phyloP scores from a whole-genome alignment of 768 basidiomycete species.

The Lentinula guzmanii region DNA sequence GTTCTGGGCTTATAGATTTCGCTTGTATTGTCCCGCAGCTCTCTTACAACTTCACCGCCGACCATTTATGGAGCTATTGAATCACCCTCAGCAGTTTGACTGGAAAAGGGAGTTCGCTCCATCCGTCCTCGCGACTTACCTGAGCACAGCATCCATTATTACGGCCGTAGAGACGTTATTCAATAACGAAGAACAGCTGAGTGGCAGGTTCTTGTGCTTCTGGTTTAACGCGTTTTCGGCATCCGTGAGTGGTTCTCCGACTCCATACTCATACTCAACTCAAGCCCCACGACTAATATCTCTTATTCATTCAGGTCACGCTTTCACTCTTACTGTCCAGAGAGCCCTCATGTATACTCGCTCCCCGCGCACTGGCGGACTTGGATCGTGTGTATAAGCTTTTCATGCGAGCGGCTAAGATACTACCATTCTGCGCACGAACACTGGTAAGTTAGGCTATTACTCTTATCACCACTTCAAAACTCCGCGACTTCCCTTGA shows the following conservation, averaged over 20 bases:
- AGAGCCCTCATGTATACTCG: slow-evolving; percentile 51
- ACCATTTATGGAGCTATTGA: slow-evolving; percentile 64
- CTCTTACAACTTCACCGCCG: slow-evolving; percentile 63
- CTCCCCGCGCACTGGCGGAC: slow-evolving; percentile 54
- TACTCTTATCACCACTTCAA: not conserved
- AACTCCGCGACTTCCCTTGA: not conserved
- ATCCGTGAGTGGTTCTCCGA: slow-evolving; percentile 37
- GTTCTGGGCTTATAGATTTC: not conserved
- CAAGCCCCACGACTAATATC: not conserved
- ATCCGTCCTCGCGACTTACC: slow-evolving; percentile 66
- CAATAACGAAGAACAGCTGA: slow-evolving; percentile 52
- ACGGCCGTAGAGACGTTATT: slow-evolving; percentile 50
- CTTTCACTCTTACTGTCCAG: slow-evolving; percentile 60
- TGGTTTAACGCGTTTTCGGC: slow-evolving; percentile 76
- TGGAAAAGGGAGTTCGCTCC: slow-evolving; percentile 59
- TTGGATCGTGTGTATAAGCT: slow-evolving; percentile 53
- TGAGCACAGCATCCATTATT: slow-evolving; percentile 52
- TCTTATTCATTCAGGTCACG: slow-evolving; percentile 38
- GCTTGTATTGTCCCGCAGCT: slow-evolving; percentile 27
- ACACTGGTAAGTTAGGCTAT: slow-evolving; percentile 39
- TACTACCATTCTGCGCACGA: slow-evolving; percentile 56
- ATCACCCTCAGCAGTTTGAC: slow-evolving; percentile 44
- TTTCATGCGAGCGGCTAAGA: slow-evolving; percentile 49
- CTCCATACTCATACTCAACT: not conserved
- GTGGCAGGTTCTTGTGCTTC: slow-evolving; percentile 60